Conservation (phyloP, 768 basidiomycete species). For the Tephrocybe sp. region DNA sequence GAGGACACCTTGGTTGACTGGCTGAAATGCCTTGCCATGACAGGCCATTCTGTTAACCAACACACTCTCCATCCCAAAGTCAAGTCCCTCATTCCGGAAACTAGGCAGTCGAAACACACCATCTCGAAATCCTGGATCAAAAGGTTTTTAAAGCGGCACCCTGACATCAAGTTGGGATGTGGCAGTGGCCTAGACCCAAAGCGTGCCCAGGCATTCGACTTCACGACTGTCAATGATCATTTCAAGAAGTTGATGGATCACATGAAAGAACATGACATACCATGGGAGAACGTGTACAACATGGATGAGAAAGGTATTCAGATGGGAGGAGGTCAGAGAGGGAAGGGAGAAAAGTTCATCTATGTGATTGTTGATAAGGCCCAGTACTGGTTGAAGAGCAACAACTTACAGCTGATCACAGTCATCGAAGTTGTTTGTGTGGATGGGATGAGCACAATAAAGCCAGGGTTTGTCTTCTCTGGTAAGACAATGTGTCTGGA, state of each 20-base stretch:
- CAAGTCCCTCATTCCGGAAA: background rate
- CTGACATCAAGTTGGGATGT: constrained; percentile 20
- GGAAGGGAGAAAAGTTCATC: constrained; percentile 19
- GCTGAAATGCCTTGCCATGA: background rate
- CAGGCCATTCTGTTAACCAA: background rate
- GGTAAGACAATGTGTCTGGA: constrained; percentile 22
- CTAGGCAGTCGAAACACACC: too few species aligned
- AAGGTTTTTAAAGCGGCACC: constrained; percentile 21
- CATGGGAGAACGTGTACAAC: constrained; percentile 30
- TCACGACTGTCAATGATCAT: constrained; percentile 22
- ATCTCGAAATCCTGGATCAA: constrained; percentile 12
- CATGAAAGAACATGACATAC: constrained; percentile 24
- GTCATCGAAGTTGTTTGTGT: constrained; percentile 40
- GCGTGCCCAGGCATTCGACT: constrained; percentile 33
- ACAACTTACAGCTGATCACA: constrained; percentile 41
- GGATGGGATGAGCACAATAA: constrained; percentile 28
- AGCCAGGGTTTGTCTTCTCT: constrained; percentile 35
- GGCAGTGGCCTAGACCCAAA: constrained; percentile 33
- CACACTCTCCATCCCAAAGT: background rate
- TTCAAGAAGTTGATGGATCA: constrained; percentile 21
- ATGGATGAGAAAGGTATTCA: constrained; percentile 37
- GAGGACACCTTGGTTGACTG: background rate
- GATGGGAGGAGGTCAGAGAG: constrained; percentile 28
- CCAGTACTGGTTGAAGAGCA: constrained; percentile 24
- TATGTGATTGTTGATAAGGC: constrained; percentile 9